Evolutionary conservation across 2,329 filamentous ascomycete species (phyloP), one percentile per base, ranked within the genome.

Genomic region (Corynespora cassiicola): DNA sequence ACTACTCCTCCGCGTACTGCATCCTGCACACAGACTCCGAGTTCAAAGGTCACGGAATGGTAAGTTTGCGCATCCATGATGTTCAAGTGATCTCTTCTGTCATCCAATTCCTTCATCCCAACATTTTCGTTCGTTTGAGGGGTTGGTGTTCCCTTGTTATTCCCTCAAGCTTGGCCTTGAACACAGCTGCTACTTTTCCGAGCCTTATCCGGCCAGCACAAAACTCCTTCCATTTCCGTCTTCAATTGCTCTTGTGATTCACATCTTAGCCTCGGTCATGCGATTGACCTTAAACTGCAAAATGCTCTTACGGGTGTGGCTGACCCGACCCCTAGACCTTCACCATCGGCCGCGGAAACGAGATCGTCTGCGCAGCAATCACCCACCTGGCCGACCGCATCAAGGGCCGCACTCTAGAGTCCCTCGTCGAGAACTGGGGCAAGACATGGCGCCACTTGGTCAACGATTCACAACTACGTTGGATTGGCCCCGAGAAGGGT

Each of bases 1-100:
- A 96, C 71, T 96, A 96, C 73, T 95, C 90, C 2, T 80, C 90
- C 9, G 90, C 91, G n/a, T 96, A 96, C 76, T 95, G 90, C 69
- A 92, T 96, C 58, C 75, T 96, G 31, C 75, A 89, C 63, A 96
- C 90, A 0, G 86, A 95, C 65, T 85, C 86, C 1, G 64, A 78
- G 8, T 79, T 79, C 61, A 77, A 78, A 1, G 88, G 88, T 10
- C 88, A 94, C 63, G 88, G 88, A 60, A 92, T 92, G 87, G 85
- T 87, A 65, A 45, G 58, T 59, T 23, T 19, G 18, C n/a, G n/a
- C n/a, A n/a, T n/a, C n/a, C n/a, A n/a, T n/a, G n/a, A n/a, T n/a
- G n/a, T n/a, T n/a, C n/a, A n/a, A 27, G 18, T n/a, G 16, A n/a
- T 18, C 10, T 23, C 31, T 21, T 28, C 16, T 12, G 22, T 36